These are phyloP conservation scores for Hypoxylon sp. DNA, from an alignment of 2,329 filamentous ascomycete species.

Conservation along the genomic window DNA sequence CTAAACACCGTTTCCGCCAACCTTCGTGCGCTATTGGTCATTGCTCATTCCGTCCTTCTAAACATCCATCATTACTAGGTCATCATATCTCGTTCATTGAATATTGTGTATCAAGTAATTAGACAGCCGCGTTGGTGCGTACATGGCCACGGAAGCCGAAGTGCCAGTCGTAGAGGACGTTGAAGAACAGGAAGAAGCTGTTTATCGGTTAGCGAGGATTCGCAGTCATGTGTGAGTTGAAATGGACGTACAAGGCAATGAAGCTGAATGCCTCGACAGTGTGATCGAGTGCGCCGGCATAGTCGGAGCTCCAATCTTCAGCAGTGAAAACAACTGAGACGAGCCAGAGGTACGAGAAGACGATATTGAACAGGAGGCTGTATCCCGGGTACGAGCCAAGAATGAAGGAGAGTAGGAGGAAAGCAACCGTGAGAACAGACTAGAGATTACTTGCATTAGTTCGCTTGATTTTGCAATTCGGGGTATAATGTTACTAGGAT, in stretches of 20 bases:
- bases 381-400: constrained; percentile 47
- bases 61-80: background rate
- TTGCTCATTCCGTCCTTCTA: background rate
- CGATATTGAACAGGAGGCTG: constrained; percentile 53
- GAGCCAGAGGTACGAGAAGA: constrained; percentile 56
- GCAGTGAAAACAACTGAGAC: constrained; percentile 53
- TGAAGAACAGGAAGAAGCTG: constrained; percentile 54
- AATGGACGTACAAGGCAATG: constrained; percentile 52
- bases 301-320: constrained; percentile 47
- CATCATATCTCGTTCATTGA: constrained; percentile 16
- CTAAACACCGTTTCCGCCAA: background rate
- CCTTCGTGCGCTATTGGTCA: background rate
- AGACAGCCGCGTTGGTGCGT: constrained; percentile 47
- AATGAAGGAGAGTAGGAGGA: constrained; percentile 52
- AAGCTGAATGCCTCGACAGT: constrained; percentile 54
- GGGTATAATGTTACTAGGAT: background rate
- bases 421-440: constrained; percentile 53
- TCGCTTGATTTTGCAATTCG: background rate
- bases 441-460: constrained; percentile 30
- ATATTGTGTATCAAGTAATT: constrained; percentile 11
- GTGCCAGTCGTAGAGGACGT: constrained; percentile 53
- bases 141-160: constrained; percentile 46
- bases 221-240: background rate
- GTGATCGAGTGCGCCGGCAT: constrained; percentile 42
- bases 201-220: constrained; percentile 7